phyloP scores from a whole-genome alignment of 2,329 filamentous ascomycete genomes.

The Coniochaeta pulveracea region DNA sequence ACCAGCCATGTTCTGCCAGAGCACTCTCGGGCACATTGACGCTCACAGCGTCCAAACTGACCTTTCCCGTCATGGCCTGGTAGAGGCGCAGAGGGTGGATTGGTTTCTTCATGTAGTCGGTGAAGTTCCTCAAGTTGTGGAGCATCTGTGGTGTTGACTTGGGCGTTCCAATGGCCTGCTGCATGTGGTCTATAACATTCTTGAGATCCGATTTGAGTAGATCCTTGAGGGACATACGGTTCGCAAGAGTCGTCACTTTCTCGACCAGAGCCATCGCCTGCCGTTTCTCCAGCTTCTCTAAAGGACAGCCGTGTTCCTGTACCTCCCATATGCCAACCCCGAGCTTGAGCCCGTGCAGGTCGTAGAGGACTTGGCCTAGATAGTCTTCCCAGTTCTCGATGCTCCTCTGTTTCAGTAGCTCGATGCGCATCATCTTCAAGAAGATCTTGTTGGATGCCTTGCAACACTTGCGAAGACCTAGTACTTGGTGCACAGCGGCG shows the following conservation, averaged over 20 bases:
- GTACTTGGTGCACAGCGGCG: constrained; percentile 68
- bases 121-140: constrained; percentile 58
- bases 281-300: constrained; percentile 67
- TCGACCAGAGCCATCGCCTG: constrained; percentile 76
- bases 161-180: constrained; percentile 69
- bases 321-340: constrained; percentile 55
- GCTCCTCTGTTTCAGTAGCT: constrained; percentile 65
- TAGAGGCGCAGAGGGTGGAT: constrained; percentile 75
- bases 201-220: constrained; percentile 85
- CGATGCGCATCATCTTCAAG: constrained; percentile 77
- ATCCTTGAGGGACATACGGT: constrained; percentile 80
- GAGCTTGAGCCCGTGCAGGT: constrained; percentile 72
- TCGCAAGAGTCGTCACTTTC: constrained; percentile 70
- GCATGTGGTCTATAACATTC: constrained; percentile 83
- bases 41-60: constrained; percentile 60
- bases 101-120: constrained; percentile 68
- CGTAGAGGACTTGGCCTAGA: constrained; percentile 73
- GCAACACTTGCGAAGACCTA: constrained; percentile 78
- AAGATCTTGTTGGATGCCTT: constrained; percentile 79
- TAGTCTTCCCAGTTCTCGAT: constrained; percentile 80
- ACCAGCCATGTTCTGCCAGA: constrained; percentile 78
- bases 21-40: constrained; percentile 59
- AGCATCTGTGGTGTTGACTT: constrained; percentile 71
- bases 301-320: constrained; percentile 68
- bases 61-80: constrained; percentile 66